Conservation (phyloP, 2,329 filamentous ascomycete genomes). For the Exophiala aquamarina region DNA sequence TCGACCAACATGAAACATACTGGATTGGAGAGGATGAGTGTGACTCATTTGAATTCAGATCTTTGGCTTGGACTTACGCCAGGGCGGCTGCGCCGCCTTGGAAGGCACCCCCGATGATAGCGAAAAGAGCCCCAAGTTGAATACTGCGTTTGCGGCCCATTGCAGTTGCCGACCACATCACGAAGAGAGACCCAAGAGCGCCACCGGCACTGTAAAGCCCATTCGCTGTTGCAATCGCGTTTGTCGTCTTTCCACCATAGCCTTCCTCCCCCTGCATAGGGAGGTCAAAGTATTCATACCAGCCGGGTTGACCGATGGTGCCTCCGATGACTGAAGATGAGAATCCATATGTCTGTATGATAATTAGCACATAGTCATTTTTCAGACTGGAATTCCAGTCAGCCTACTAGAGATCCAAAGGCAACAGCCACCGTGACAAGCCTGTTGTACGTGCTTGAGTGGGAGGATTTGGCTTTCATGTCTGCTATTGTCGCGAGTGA, state of each 20-base stretch:
- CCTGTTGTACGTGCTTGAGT: conserved; percentile 39
- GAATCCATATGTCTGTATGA: conserved; percentile 30
- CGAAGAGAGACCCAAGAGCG: conserved; percentile 32
- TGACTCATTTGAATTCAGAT: too few species aligned
- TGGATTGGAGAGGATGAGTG: too few species aligned
- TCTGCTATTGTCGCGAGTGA: too few species aligned
- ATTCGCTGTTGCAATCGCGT: conserved; percentile 47
- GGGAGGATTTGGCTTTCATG: conserved; percentile 14
- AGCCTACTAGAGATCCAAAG: conserved; percentile 39
- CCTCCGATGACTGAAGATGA: conserved; percentile 41
- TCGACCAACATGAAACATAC: conserved; percentile 26
- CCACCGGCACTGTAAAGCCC: conserved; percentile 46
- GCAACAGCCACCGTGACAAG: conserved; percentile 40
- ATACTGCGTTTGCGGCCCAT: conserved; percentile 40
- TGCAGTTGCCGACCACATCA: conserved; percentile 33
- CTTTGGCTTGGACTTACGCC: conserved; percentile 12
- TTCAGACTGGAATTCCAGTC: not conserved
- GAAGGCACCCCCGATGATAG: conserved; percentile 23
- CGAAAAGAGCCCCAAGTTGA: conserved; percentile 28
- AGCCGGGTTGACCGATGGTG: conserved; percentile 48
- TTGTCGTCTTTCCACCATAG: conserved; percentile 41
- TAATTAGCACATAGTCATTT: too few species aligned
- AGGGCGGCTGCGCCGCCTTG: conserved; percentile 22
- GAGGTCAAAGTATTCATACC: conserved; percentile 45
- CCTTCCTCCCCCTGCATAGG: conserved; percentile 40